A percentile compares a stretch with the other conserved stretches of the same genome.
phyloP scores from a whole-genome alignment of 164 flowering plant genomes.

The Magnolia sinica region DNA sequence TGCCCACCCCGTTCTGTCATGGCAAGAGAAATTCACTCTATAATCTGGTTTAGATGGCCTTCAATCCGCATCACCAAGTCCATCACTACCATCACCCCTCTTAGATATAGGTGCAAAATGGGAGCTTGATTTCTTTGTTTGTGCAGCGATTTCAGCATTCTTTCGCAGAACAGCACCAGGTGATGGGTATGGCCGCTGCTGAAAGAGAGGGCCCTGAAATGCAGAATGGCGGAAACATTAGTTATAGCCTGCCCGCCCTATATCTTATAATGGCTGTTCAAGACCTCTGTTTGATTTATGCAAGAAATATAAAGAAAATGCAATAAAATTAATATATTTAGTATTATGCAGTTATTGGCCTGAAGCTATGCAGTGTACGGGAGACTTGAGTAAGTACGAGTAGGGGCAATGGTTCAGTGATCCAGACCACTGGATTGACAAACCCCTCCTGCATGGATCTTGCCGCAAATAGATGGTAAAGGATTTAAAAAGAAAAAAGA shows the following conservation, averaged over 20 bases:
- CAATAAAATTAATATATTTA: too few relatives aligned
- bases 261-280: not conserved
- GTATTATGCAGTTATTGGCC: too few relatives aligned
- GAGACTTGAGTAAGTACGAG: too few relatives aligned
- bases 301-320: too few relatives aligned
- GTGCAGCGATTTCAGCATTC: slow-evolving; percentile 93
- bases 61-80: slow-evolving; percentile 97
- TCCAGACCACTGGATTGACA: too few relatives aligned
- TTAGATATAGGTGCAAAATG: slow-evolving; percentile 64
- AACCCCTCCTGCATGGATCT: too few relatives aligned
- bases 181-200: slow-evolving; percentile 99
- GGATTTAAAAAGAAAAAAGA: too few relatives aligned
- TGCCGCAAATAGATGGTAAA: too few relatives aligned
- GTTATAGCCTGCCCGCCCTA: not conserved
- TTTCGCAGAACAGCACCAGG: slow-evolving; percentile 97
- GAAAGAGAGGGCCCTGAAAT: slow-evolving; percentile 96
- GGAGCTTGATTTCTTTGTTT: slow-evolving; percentile 56
- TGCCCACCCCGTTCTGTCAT: not conserved
- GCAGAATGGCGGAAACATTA: not conserved
- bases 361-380: too few relatives aligned
- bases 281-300: not conserved
- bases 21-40: not conserved
- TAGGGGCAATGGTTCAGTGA: too few relatives aligned
- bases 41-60: not conserved
- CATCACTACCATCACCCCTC: slow-evolving; percentile 97